Evolutionary conservation across 805 yeast species (phyloP).

Genomic region (Cyberlindnera subsufficiens): DNA sequence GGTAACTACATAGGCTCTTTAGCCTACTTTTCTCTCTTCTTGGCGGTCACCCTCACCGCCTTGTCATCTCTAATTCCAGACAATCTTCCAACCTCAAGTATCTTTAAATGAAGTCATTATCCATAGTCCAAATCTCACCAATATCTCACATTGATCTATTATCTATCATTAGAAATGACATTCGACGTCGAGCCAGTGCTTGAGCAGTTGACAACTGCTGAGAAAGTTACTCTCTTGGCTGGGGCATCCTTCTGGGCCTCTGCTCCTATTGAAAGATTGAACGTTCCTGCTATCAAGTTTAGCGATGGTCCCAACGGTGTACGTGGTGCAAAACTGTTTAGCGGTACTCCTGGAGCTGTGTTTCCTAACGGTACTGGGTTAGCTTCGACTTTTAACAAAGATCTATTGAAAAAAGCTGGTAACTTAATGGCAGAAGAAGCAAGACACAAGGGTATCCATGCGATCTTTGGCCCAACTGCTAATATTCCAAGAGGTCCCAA

Average conservation of each 20-base stretch:
- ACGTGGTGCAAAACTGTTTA: slow-evolving; percentile 50
- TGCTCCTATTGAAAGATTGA: slow-evolving; percentile 30
- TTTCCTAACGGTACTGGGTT: slow-evolving; percentile 54
- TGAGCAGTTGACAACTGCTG: slow-evolving; percentile 20
- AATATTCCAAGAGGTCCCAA: slow-evolving; percentile 53
- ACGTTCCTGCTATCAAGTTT: slow-evolving; percentile 41
- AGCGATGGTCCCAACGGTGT: slow-evolving; percentile 64
- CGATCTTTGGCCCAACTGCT: slow-evolving; percentile 42
- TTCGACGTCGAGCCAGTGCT: slow-evolving; percentile 24
- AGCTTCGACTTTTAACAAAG: slow-evolving; percentile 51
- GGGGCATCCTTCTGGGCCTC: slow-evolving; percentile 52
- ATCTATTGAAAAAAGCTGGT: slow-evolving; percentile 43
- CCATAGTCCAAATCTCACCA: no score
- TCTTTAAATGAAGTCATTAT: no score
- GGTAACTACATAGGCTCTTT: no score
- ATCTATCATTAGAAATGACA: no score
- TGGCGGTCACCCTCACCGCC: no score
- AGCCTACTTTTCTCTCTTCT: no score
- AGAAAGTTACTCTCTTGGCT: slow-evolving; percentile 27
- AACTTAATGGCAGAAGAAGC: slow-evolving; percentile 49
- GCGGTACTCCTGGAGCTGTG: slow-evolving; percentile 48
- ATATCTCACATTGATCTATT: no score
- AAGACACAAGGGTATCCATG: slow-evolving; percentile 45
- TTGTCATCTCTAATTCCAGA: no score
- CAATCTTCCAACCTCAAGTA: no score